A percentile compares a stretch with the other conserved stretches of the same genome.
Conservation (phyloP, 345 rosid species). For the Populus pruinosa region DNA sequence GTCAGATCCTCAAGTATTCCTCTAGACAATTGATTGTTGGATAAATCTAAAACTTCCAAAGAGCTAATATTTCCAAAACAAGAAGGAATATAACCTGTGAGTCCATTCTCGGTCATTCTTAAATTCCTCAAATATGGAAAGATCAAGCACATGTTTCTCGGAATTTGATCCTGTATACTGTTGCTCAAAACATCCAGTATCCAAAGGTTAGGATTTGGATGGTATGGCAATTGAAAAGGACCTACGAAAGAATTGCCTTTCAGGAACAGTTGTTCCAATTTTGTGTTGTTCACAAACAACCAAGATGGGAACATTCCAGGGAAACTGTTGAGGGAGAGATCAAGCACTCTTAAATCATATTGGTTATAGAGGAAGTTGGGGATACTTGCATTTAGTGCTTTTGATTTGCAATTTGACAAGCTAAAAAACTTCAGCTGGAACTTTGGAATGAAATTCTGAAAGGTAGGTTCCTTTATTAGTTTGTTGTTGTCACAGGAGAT, state of each 20-base stretch:
- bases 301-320: slow-evolving; percentile 15
- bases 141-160: not conserved
- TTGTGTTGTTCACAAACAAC: slow-evolving; percentile 28
- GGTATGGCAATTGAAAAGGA: not conserved
- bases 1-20: too few species aligned
- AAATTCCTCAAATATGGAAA: not conserved
- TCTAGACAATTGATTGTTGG: not conserved
- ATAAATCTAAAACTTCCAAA: slow-evolving; percentile 1
- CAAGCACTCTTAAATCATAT: slow-evolving; percentile 2
- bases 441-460: not conserved
- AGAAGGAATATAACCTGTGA: slow-evolving; percentile 21
- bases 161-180: slow-evolving; percentile 1
- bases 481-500: not conserved
- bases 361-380: slow-evolving; percentile 12
- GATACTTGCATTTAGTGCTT: too few species aligned
- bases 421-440: not conserved
- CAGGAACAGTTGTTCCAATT: not conserved
- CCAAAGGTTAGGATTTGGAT: not conserved
- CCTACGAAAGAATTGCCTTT: not conserved
- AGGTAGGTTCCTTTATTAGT: not conserved
- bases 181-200: too few species aligned
- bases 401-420: not conserved
- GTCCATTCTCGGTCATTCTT: slow-evolving; percentile 6
- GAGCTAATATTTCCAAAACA: slow-evolving; percentile 3
- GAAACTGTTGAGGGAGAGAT: not conserved